Evolutionary conservation across 495 filamentous ascomycete species (phyloP), one percentile per base, ranked within the genome.

Genomic region (Penicillium flavigenum): DNA sequence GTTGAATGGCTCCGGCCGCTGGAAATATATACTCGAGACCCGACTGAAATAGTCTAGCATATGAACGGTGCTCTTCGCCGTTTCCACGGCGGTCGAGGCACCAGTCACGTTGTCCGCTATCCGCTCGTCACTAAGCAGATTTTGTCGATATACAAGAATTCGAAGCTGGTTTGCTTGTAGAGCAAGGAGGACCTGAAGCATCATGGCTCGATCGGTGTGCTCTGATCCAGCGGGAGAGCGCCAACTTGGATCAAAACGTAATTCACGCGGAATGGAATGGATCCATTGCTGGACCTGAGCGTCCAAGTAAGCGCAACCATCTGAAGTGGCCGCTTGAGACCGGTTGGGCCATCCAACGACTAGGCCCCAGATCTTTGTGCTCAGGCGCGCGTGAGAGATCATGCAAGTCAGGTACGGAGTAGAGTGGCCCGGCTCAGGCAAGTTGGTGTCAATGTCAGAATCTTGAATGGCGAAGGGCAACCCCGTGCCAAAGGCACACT

Each of bases 401-500:
- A 74, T 71, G 42, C 73, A 76, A 6, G 67, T 72, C 20, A 76
- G 52, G 41, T 76, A 74, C 1, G 71, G 73, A 0, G 71, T 74
- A 19, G 71, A 65, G 16, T 72, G 58, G 11, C 68, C 73, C 3
- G 90, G 90, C 62, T 84, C 85, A 0, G 88, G 88, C 12, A 93
- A 70, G 45, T 79, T 81, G 5, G 87, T 85, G 60, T 93, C 90
- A 64, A 95, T 88, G 68, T 93, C 89, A 7, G 85, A 79, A 64
- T 95, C 90, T 58, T 90, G 87, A 39, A 90, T 79, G 12, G 85
- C 84, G 71, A 89, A 93, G 0, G 89, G 89, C 67, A 93, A 72
- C 2, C 90, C 90, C 0, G 87, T 90, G 17, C 86, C 86, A 58
- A 95, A 92, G 50, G 85, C 88, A 86, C 87, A 93, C 39, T 91